Evolutionary conservation across 2,329 filamentous ascomycete genomes (phyloP).

Genomic region (Fusarium anthophilum): DNA sequence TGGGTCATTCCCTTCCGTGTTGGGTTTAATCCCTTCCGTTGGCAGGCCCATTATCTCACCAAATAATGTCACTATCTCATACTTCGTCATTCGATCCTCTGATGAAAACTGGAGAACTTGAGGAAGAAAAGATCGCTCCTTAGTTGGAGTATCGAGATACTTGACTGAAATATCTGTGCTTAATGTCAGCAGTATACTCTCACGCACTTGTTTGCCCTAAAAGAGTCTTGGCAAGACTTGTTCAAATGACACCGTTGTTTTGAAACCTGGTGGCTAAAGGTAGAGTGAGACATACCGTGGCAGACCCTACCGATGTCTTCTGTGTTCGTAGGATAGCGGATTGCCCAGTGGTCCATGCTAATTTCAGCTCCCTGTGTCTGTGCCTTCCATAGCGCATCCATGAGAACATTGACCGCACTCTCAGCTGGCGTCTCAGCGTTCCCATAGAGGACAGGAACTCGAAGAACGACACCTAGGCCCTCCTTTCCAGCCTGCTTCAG

Average conservation of each 20-base stretch:
- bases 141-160: slow-evolving; percentile 65
- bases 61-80: slow-evolving; percentile 83
- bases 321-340: slow-evolving; percentile 88
- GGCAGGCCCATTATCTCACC: slow-evolving; percentile 82
- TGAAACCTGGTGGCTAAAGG: slow-evolving; percentile 14
- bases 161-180: slow-evolving; percentile 72
- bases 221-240: not conserved
- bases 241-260: not conserved
- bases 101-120: slow-evolving; percentile 84
- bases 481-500: slow-evolving; percentile 59
- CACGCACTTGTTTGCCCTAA: not conserved
- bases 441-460: slow-evolving; percentile 88
- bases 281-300: slow-evolving; percentile 59
- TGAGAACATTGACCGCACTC: slow-evolving; percentile 83
- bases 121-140: slow-evolving; percentile 65
- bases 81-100: slow-evolving; percentile 88
- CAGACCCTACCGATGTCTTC: slow-evolving; percentile 85
- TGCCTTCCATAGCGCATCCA: slow-evolving; percentile 79
- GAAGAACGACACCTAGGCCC: slow-evolving; percentile 73
- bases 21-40: slow-evolving; percentile 72
- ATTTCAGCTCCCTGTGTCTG: slow-evolving; percentile 70
- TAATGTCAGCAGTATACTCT: not conserved
- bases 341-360: slow-evolving; percentile 87
- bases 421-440: slow-evolving; percentile 75
- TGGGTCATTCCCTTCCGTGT: slow-evolving; percentile 76